Evolutionary conservation across 306 rosid species (phyloP), one percentile per base, ranked within the genome.

Genomic region (Lathyrus sativus): DNA sequence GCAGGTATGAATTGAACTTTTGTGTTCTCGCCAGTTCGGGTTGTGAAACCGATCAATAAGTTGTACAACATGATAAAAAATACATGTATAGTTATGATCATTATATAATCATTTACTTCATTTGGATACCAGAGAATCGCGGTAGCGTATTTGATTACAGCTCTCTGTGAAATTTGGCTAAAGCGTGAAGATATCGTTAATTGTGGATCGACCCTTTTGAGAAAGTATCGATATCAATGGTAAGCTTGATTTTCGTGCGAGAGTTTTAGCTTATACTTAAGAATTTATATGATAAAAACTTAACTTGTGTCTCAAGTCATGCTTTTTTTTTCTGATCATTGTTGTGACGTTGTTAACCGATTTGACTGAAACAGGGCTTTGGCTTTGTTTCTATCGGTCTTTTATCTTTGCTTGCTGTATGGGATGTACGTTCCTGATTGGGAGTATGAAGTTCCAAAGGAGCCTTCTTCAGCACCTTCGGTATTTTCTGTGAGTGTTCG

Each of bases 161-260:
- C 99, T 7, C 76, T 90, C 29, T 87, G 95, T 75, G 99, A 95
- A 83, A 95, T 90, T 73, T 95, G 99, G 99, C 86, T 95, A 57
- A 90, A 86, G 86, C 74, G 87, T n/a, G 85, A 79, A 50, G 64
- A 65, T 45, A 50, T 73, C 69, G 88, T 81, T 35, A 84, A 74
- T 74, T 88, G 95, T 8, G 87, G 84, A 76, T 60, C 75, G 39
- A 83, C 97, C 60, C 75, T 95, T 61, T 56, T 87, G 62, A 84
- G 72, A 76, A 87, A 90, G 73, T 95, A 90, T 67, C 82, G 70
- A 66, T 80, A 78, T 75, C 96, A 95, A 63, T 82, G 91, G 99
- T 95, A 83, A 80, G 88, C 58, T 72, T 17, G 43, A 57, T 62
- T 55, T 54, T 64, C 55, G 15, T 48, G 45, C 38, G 37, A 42